These are phyloP conservation scores for Lactifluus piperatus DNA, from an alignment of 768 basidiomycete species.

Conservation along the genomic window DNA sequence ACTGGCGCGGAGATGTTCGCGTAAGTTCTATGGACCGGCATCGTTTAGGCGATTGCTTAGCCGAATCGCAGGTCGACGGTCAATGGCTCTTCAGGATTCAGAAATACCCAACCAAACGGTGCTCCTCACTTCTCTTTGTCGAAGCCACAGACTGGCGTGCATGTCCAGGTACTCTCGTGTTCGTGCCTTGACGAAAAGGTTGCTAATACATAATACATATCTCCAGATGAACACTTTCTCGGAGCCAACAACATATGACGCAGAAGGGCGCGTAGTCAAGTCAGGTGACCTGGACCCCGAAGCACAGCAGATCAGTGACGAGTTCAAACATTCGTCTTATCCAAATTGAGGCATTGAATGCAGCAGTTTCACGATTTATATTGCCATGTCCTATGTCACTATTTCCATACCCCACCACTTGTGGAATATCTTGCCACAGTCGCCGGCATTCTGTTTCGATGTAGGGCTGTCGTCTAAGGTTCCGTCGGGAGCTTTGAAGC, in stretches of 20 bases:
- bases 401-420: neutral
- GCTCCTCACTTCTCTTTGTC: conserved; percentile 13
- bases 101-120: conserved; percentile 4
- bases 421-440: neutral
- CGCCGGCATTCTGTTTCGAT: neutral
- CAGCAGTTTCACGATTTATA: neutral
- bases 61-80: conserved; percentile 16
- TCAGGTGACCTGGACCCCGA: conserved; percentile 47
- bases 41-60: conserved; percentile 20
- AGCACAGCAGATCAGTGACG: conserved; percentile 46
- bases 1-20: conserved; percentile 26
- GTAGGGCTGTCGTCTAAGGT: neutral
- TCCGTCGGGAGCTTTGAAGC: neutral
- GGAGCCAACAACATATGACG: conserved; percentile 45
- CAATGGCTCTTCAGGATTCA: conserved; percentile 18
- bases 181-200: neutral
- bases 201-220: neutral
- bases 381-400: neutral
- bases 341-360: neutral
- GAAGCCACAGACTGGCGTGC: conserved; percentile 24
- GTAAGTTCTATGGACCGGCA: neutral
- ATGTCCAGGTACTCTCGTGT: conserved; percentile 29
- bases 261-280: conserved; percentile 40
- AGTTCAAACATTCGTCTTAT: conserved; percentile 48
- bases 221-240: conserved; percentile 15